A percentile compares a stretch with the other conserved stretches of the same genome.
Conservation (phyloP, 1,139 yeast species). For the Sugiyamaella xylanicola region DNA sequence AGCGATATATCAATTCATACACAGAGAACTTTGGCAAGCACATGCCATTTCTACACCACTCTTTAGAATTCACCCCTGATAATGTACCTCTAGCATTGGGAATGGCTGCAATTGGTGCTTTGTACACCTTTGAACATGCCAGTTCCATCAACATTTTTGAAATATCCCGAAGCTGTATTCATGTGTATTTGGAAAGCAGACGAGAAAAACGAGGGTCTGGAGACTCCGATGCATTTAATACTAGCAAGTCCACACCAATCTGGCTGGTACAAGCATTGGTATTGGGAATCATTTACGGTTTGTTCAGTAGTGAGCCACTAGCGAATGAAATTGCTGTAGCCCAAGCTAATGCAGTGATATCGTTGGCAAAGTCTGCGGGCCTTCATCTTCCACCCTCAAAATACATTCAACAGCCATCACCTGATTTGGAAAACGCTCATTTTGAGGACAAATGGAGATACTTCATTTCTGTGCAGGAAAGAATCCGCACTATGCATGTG, state of each 20-base stretch:
- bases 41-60: constrained; percentile 79
- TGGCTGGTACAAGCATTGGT: constrained; percentile 89
- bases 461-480: constrained; percentile 76
- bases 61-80: constrained; percentile 60
- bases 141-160: constrained; percentile 78
- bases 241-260: constrained; percentile 59
- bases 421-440: constrained; percentile 42
- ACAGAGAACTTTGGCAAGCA: constrained; percentile 75
- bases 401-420: constrained; percentile 42
- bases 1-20: constrained; percentile 69
- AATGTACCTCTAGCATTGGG: constrained; percentile 77
- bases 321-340: constrained; percentile 74
- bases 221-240: constrained; percentile 36
- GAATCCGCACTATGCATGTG: constrained; percentile 83
- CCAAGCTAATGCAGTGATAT: constrained; percentile 76
- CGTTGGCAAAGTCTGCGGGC: constrained; percentile 74
- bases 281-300: constrained; percentile 76
- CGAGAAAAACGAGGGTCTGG: constrained; percentile 47
- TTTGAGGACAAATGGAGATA: constrained; percentile 65
- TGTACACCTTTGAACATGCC: constrained; percentile 77
- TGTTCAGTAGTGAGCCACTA: constrained; percentile 73
- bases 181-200: constrained; percentile 68
- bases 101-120: constrained; percentile 88
- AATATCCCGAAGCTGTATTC: constrained; percentile 75
- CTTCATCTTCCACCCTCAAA: constrained; percentile 60